Conservation (phyloP, 148 eudicot species). For the Rhododendron mucronatum region DNA sequence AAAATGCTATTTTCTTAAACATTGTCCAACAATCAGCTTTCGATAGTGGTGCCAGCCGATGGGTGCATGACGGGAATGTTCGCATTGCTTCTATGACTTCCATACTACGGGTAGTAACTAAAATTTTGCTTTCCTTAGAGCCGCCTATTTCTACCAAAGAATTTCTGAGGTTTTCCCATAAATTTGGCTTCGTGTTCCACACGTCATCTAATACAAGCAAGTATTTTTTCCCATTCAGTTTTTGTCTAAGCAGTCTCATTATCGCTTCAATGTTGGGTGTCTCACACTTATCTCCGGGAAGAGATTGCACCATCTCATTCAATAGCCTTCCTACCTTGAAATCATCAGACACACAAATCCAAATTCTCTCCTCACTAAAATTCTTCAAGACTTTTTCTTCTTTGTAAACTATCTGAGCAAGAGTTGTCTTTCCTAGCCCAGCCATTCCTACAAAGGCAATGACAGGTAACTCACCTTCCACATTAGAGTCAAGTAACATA, state of each 20-base stretch:
- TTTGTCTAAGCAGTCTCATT: background rate
- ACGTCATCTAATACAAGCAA: constrained; percentile 9
- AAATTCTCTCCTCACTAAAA: too few relatives aligned
- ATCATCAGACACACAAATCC: too few relatives aligned
- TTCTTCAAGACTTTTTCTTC: too few relatives aligned
- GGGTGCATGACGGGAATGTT: background rate
- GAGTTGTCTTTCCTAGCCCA: too few relatives aligned
- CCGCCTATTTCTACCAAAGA: too few relatives aligned
- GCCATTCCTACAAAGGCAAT: too few relatives aligned
- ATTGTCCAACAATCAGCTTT: constrained; percentile 9
- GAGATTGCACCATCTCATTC: background rate
- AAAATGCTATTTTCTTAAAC: constrained; percentile 1
- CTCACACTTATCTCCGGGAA: background rate
- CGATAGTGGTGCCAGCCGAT: background rate
- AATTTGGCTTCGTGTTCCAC: background rate
- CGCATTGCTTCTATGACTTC: background rate
- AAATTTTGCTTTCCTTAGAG: too few relatives aligned
- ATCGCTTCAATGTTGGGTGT: background rate
- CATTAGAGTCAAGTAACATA: too few relatives aligned
- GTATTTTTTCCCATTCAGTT: background rate
- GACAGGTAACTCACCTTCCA: too few relatives aligned
- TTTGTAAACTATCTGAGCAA: too few relatives aligned
- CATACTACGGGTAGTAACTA: too few relatives aligned
- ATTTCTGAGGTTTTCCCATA: background rate
- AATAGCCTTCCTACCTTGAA: background rate